phyloP scores from a whole-genome alignment of 805 yeast genomes.

The Cyberlindnera bimundalis region DNA sequence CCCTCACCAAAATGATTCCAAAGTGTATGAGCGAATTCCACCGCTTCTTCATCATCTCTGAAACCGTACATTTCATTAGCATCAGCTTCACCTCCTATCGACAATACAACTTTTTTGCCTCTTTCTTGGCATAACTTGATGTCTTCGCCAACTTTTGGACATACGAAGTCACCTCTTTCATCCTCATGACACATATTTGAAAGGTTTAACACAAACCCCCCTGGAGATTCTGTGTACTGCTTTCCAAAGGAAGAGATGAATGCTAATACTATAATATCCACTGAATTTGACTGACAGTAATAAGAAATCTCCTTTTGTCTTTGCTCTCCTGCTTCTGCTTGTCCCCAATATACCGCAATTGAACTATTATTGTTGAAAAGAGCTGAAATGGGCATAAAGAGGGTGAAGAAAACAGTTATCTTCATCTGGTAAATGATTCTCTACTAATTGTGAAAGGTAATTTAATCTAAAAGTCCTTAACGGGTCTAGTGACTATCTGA shows the following conservation, averaged over 20 bases:
- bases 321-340: conserved; percentile 46
- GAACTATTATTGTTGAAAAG: conserved; percentile 2
- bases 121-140: conserved; percentile 69
- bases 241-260: conserved; percentile 38
- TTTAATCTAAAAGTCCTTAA: too few relatives aligned
- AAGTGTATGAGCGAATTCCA: conserved; percentile 49
- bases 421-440: too few relatives aligned
- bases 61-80: conserved; percentile 59
- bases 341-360: conserved; percentile 78
- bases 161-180: conserved; percentile 35
- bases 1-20: conserved; percentile 67
- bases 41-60: conserved; percentile 72
- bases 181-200: conserved; percentile 45
- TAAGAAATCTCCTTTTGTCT: conserved; percentile 40
- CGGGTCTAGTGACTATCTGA: too few relatives aligned
- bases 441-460: too few relatives aligned
- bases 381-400: neutral
- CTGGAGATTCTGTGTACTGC: conserved; percentile 4
- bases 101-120: conserved; percentile 77
- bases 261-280: conserved; percentile 71
- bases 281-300: conserved; percentile 63
- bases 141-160: conserved; percentile 60
- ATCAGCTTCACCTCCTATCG: conserved; percentile 74
- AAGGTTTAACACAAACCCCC: conserved; percentile 44
- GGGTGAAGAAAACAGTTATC: neutral